Base-by-base conservation (phyloP, 306 rosid species). In the Oemleria cerasiformis region DNA sequence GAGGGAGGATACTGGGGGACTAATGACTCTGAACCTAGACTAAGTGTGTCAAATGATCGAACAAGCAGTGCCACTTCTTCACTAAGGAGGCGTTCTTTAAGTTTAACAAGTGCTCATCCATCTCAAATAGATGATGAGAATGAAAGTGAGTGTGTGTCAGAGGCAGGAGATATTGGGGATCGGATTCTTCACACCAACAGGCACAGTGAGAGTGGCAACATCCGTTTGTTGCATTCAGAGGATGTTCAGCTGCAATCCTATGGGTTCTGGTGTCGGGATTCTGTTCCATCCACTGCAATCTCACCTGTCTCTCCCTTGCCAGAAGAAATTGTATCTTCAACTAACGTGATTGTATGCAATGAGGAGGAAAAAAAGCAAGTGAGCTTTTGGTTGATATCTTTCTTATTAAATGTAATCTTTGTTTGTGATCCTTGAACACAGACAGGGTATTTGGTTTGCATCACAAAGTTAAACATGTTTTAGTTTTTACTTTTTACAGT, bases 151-250 rank as follows among this genome's bases (percentile, higher is more conserved):
- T 70, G 44, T 61, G 92, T 86, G 61, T 91, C 98, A 23, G 92
- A 94, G 80, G 97, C 89, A 5, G 99, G 99, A 36, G 99, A 94
- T 54, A 87, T 89, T 17, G 96, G 99, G 38, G 96, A 94, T 70
- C 79, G 97, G 38, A 92, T 88, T 62, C 92, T 89, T 73, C 79
- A 86, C 75, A 83, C 72, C 73, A 75, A 57, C 51, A 83, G 88
- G 68, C 43, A 78, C 73, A 84, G 96, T 68, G 83, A 75, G 25
- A 81, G 83, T 63, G 59, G 45, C 67, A 88, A 81, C 70, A 45
- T 82, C 38, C 68, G 55, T 23, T 55, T 83, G 61, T 68, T 80
- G 64, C 67, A 80, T 74, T 6, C 78, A 43, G 81, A 70, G 17
- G 86, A 86, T 30, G 41, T 51, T 23, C 70, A 38, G 6, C 67